phyloP scores from a whole-genome alignment of 1,139 yeast species.

The Diutina rugosa region DNA sequence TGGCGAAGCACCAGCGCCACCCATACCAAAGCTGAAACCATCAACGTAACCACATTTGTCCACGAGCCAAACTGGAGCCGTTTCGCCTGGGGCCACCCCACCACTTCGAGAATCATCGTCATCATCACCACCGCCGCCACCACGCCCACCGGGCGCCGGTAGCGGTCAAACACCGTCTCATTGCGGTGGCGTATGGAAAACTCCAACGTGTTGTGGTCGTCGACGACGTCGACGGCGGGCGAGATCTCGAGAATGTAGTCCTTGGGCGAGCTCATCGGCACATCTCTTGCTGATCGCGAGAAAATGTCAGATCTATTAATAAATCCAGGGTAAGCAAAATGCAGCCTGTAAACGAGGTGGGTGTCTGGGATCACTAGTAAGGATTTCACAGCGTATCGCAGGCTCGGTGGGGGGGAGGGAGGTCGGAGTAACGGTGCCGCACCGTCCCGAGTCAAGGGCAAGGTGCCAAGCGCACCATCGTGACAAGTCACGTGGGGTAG shows the following conservation, averaged over 20 bases:
- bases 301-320: no score
- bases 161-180: neutral
- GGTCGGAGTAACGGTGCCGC: no score
- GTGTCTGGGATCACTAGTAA: no score
- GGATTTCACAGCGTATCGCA: no score
- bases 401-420: no score
- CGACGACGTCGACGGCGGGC: neutral
- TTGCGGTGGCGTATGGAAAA: neutral
- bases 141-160: neutral
- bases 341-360: no score
- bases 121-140: neutral
- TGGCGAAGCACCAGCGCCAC: neutral
- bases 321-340: no score
- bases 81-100: neutral
- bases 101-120: neutral
- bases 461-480: no score
- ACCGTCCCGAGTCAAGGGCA: no score
- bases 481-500: no score
- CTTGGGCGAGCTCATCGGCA: neutral
- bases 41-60: neutral
- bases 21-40: neutral
- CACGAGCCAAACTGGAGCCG: neutral
- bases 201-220: neutral
- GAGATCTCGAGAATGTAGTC: slow-evolving; percentile 1
- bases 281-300: neutral